These are phyloP conservation scores for Mariannaea elegans DNA, from an alignment of 2,329 filamentous ascomycete species.

Conservation along the genomic window DNA sequence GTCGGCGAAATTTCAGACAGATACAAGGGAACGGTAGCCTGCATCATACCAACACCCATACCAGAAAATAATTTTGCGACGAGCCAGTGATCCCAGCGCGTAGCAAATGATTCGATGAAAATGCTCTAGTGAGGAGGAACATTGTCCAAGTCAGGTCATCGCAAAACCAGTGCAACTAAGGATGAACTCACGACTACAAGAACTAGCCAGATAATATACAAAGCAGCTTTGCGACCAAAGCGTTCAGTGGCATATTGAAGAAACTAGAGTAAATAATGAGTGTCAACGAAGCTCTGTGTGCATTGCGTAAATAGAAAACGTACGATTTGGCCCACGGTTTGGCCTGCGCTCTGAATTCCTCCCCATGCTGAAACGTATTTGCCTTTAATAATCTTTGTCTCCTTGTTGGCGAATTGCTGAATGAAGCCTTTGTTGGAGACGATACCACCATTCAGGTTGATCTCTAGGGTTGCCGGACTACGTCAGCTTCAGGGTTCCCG, in stretches of 20 bases:
- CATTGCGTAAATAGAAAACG: background rate
- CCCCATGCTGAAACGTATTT: slow-evolving; percentile 51
- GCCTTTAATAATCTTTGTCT: slow-evolving; percentile 44
- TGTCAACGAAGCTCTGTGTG: background rate
- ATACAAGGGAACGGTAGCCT: slow-evolving; percentile 26
- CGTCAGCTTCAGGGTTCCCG: no score
- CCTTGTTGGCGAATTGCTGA: slow-evolving; percentile 43
- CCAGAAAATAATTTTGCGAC: slow-evolving; percentile 28
- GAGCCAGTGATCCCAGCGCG: slow-evolving; percentile 25
- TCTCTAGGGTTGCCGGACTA: slow-evolving; percentile 18
- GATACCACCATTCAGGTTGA: slow-evolving; percentile 48
- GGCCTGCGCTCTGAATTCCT: slow-evolving; percentile 49
- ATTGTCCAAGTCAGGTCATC: background rate
- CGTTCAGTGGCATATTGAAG: slow-evolving; percentile 24
- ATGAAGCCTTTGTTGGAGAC: slow-evolving; percentile 54
- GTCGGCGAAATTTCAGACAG: slow-evolving; percentile 27
- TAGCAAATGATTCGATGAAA: slow-evolving; percentile 23
- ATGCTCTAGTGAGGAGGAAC: slow-evolving; percentile 1
- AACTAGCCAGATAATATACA: slow-evolving; percentile 21
- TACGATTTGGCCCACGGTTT: slow-evolving; percentile 50
- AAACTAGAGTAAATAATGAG: background rate
- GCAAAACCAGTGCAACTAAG: background rate
- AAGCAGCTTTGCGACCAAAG: slow-evolving; percentile 22
- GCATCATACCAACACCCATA: slow-evolving; percentile 27
- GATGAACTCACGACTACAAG: slow-evolving; percentile 16